Percentiles rank a stretch among this genome's conserved stretches.
Conservation (phyloP, 257 asterid genomes). For the Forsythia suspensa region DNA sequence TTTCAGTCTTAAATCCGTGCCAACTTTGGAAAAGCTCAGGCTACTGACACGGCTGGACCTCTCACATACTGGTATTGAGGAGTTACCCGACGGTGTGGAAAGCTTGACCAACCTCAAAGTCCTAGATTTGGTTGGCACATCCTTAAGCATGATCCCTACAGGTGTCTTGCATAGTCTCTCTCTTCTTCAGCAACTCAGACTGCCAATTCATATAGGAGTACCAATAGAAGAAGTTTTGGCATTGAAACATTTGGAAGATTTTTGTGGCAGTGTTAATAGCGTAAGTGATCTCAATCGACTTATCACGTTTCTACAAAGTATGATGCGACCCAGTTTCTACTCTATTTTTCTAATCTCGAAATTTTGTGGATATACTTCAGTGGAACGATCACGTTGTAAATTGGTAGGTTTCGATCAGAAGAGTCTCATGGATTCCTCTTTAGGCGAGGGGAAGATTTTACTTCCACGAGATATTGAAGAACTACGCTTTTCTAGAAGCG, state of each 20-base stretch:
- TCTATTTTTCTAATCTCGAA: background rate
- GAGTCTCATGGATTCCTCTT: background rate
- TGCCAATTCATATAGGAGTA: conserved; percentile 6
- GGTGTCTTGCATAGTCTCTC: conserved; percentile 24
- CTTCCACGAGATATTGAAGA: conserved; percentile 17
- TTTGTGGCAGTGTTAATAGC: conserved; percentile 17
- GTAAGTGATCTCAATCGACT: conserved; percentile 17
- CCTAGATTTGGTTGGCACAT: conserved; percentile 13
- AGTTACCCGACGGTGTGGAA: conserved; percentile 11
- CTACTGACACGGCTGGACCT: conserved; percentile 16
- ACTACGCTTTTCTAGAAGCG: background rate
- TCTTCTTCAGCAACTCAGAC: conserved; percentile 22
- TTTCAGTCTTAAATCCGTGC: background rate
- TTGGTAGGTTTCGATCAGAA: no score
- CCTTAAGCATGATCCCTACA: conserved; percentile 3
- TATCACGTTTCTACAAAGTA: conserved; percentile 15
- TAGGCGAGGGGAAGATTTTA: background rate
- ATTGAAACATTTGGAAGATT: conserved; percentile 17
- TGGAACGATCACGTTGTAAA: no score
- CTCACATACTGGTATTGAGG: background rate
- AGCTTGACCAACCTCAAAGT: conserved; percentile 27
- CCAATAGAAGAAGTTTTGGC: conserved; percentile 23
- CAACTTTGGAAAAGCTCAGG: conserved; percentile 19
- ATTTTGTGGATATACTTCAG: no score
- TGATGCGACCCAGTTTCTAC: accelerated